phyloP scores from a whole-genome alignment of 148 eudicot genomes.

The Rhododendron henanense region DNA sequence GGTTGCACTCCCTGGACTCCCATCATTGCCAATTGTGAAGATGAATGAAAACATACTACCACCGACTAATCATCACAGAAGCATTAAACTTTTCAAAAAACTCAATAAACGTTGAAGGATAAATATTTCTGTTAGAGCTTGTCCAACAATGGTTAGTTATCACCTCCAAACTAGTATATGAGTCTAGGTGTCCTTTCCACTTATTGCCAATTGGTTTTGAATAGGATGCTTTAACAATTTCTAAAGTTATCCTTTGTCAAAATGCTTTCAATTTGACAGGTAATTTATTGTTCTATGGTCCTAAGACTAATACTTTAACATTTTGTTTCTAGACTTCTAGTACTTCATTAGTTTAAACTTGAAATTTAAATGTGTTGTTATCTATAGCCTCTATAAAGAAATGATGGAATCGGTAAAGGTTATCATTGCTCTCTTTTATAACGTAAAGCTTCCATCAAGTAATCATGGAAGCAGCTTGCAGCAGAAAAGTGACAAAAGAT shows the following conservation, averaged over 20 bases:
- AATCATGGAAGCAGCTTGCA: background rate
- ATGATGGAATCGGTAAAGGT: background rate
- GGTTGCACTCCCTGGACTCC: background rate
- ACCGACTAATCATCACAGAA: background rate
- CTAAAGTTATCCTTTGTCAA: background rate
- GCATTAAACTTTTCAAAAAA: background rate
- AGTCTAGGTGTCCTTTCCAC: background rate
- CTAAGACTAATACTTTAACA: background rate
- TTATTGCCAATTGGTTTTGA: background rate
- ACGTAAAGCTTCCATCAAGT: background rate
- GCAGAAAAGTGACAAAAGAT: background rate
- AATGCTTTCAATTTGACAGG: background rate
- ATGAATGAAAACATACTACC: background rate
- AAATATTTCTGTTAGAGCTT: background rate
- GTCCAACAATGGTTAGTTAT: background rate
- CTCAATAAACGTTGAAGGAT: background rate
- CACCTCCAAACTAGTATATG: background rate
- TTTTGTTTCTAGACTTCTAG: background rate
- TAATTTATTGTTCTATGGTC: background rate
- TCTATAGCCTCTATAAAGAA: background rate
- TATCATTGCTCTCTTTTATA: background rate
- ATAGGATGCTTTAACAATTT: background rate
- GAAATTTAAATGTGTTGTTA: background rate
- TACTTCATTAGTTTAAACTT: background rate
- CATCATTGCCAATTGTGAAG: background rate